Percentiles rank a stretch among this genome's conserved stretches.
Conservation (phyloP, 2,329 filamentous ascomycete species). For the Sodiomyces alkalinus region DNA sequence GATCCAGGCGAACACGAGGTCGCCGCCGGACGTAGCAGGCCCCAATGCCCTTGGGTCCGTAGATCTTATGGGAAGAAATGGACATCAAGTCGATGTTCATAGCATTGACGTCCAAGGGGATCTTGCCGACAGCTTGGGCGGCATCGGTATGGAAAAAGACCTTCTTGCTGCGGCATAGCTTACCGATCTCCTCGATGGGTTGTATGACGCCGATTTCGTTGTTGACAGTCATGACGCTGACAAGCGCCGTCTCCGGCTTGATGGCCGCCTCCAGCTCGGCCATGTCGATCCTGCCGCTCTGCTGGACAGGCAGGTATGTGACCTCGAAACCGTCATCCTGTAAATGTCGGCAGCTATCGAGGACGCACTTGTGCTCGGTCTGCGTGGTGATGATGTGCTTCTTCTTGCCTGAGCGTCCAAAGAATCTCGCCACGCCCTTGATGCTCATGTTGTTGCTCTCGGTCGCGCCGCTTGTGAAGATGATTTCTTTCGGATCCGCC, state of each 20-base stretch:
- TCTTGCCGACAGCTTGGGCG: slow-evolving; percentile 97
- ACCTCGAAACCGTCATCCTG: slow-evolving; percentile 94
- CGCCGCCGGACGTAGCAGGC: slow-evolving; percentile 90
- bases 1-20: slow-evolving; percentile 85
- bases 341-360: slow-evolving; percentile 92
- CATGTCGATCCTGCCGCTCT: slow-evolving; percentile 73
- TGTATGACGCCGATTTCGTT: slow-evolving; percentile 99
- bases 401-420: slow-evolving; percentile 86
- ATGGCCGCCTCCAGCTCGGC: slow-evolving; percentile 78
- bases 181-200: slow-evolving; percentile 83
- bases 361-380: slow-evolving; percentile 97
- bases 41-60: slow-evolving; percentile 92
- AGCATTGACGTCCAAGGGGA: slow-evolving; percentile 88
- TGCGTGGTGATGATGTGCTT: slow-evolving; percentile 96
- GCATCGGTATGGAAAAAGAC: slow-evolving; percentile 97
- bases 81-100: slow-evolving; percentile 99
- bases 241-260: slow-evolving; percentile 75
- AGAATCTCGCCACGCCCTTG: slow-evolving; percentile 94
- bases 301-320: slow-evolving; percentile 88
- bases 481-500: slow-evolving; percentile 93
- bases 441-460: slow-evolving; percentile 99
- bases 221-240: slow-evolving; percentile 98
- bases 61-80: slow-evolving; percentile 97
- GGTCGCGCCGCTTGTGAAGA: slow-evolving; percentile 94
- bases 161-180: slow-evolving; percentile 79